Conservation (phyloP, 2,329 filamentous ascomycete genomes). For the Tolypocladium album region DNA sequence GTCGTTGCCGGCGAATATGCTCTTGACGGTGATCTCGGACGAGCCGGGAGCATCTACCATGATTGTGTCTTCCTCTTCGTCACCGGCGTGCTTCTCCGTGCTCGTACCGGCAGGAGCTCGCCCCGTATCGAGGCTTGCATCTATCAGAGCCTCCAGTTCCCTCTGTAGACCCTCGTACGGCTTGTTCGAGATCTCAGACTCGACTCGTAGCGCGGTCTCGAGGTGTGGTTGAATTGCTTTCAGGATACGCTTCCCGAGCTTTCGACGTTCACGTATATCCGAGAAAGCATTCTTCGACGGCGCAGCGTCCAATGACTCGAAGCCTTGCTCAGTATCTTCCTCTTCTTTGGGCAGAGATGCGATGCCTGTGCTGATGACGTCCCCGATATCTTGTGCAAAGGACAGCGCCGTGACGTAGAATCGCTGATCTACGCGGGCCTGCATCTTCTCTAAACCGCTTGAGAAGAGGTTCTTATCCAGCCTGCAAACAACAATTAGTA, state of each 20-base stretch:
- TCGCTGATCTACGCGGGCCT: constrained; percentile 40
- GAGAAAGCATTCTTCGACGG: constrained; percentile 39
- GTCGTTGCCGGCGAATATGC: constrained; percentile 10
- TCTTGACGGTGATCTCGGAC: constrained; percentile 36
- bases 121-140: constrained; percentile 51
- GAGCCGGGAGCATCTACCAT: constrained; percentile 39
- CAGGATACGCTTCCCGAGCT: constrained; percentile 80
- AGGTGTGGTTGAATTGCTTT: constrained; percentile 70
- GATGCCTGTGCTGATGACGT: constrained; percentile 42
- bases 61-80: constrained; percentile 33
- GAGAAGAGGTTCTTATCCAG: constrained; percentile 55
- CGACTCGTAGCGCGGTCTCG: constrained; percentile 65
- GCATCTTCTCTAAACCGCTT: constrained; percentile 36
- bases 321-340: constrained; percentile 14
- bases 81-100: constrained; percentile 24
- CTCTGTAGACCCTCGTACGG: constrained; percentile 58
- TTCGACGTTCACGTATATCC: constrained; percentile 72
- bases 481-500: constrained; percentile 33
- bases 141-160: constrained; percentile 64
- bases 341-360: constrained; percentile 25
- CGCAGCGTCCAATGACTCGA: constrained; percentile 33
- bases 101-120: constrained; percentile 26
- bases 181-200: constrained; percentile 68
- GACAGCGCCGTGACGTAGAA: constrained; percentile 47
- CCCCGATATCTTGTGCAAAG: constrained; percentile 47